A percentile compares a stretch with the other conserved stretches of the same genome.
Conservation (phyloP, 257 asterid species). For the Datura wrightii region DNA sequence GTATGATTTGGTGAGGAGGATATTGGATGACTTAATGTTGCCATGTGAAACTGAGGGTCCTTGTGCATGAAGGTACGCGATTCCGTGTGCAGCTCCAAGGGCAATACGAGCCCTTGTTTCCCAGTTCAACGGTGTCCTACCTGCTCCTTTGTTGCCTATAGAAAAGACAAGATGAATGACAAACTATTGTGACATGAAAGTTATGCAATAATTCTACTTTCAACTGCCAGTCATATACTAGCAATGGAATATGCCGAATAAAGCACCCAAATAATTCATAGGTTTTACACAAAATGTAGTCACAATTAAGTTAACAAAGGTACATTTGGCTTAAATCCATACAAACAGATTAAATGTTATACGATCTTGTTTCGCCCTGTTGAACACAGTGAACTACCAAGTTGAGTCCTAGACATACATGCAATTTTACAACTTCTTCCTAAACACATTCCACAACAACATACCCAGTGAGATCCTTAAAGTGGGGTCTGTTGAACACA, state of each 20-base stretch:
- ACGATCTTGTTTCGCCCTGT: not conserved
- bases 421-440: not conserved
- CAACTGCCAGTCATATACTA: not conserved
- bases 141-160: slow-evolving; percentile 55
- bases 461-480: not conserved
- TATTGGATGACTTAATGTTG: slow-evolving; percentile 58
- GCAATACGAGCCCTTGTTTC: slow-evolving; percentile 56
- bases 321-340: not conserved
- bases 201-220: slow-evolving; percentile 11
- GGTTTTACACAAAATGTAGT: not conserved
- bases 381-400: not conserved
- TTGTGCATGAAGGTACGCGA: slow-evolving; percentile 55
- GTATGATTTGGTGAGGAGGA: slow-evolving; percentile 51
- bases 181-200: slow-evolving; percentile 25
- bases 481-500: not conserved
- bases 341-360: not conserved
- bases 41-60: slow-evolving; percentile 58
- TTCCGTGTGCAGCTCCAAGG: slow-evolving; percentile 57
- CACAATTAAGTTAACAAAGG: not conserved
- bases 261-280: not conserved
- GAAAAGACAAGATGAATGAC: slow-evolving; percentile 3
- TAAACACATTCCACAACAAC: not conserved
- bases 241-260: not conserved
- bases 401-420: not conserved
- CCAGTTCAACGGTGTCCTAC: slow-evolving; percentile 62